Evolutionary conservation across 75 land plant genomes (phyloP), one percentile per base, ranked within the genome.

Genomic region (Pinus albicaulis): DNA sequence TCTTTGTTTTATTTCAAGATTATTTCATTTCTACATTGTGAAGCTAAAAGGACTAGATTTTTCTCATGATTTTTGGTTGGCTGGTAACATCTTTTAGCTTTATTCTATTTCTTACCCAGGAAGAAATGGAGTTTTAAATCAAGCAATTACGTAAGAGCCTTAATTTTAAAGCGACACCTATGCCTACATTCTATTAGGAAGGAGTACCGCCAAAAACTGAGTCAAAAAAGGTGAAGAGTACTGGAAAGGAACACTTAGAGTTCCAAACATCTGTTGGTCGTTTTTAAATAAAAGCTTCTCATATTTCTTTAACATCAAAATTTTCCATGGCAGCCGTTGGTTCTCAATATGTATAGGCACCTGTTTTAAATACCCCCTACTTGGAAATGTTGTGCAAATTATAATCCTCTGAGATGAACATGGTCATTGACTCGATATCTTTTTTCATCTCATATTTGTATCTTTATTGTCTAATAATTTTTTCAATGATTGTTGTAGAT

Each of bases 81-180:
- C 17, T 6, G 8, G 44, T 23, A 48, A 52, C 24, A 7, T 23
- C 17, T 77, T 28, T 75, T 59, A 24, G 19, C 56, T 57, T 52
- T 58, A 15, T 16, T 19, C 69, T 63, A 11, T 74, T 76, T 12
- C 74, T 74, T 57, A 55, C 44, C 16, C 81, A 89, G 86, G 89
- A 81, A 76, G 80, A 83, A 59, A 79, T 76, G 68, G 86, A 82
- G 44, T 75, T 73, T 16, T 79, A 89, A 73, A 79, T 89, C 2
- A 89, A 83, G 71, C 71, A 84, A 31, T 62, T 86, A 3, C 65
- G 91, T 13, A 80, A 86, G 48, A 86, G 75, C 56, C 82, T 83
- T 59, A 86, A 80, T 68, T 91, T 84, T 73, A 91, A 86, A 55
- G 89, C 93, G 44, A 86, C 76, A 61, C 86, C 91, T 0, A 71